phyloP scores from a whole-genome alignment of 1,284 basidiomycete genomes.

The Papiliotrema laurentii region DNA sequence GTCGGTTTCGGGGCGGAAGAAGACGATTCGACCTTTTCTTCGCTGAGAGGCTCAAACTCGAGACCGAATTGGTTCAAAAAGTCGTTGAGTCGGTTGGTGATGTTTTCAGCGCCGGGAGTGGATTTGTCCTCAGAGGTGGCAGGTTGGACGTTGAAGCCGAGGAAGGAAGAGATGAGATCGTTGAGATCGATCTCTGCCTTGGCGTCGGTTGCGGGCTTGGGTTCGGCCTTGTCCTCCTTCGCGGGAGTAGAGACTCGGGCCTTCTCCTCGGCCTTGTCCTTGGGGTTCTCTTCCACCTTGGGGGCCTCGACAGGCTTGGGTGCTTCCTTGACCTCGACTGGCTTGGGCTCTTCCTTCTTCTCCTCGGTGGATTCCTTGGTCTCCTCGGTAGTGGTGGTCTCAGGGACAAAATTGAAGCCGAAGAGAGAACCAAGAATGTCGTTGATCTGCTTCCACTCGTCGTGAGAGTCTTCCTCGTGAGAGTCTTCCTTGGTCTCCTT shows the following conservation, averaged over 20 bases:
- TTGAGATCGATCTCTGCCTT: constrained; percentile 26
- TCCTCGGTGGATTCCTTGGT: constrained; percentile 10
- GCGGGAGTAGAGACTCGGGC: constrained; percentile 1
- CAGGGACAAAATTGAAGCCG: constrained; percentile 32
- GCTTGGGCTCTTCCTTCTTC: constrained; percentile 8
- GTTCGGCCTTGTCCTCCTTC: constrained; percentile 6
- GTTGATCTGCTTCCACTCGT: constrained; percentile 28
- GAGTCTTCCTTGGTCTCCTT: constrained; percentile 1
- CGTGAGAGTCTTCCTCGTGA: constrained; percentile 8
- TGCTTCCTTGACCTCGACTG: not conserved
- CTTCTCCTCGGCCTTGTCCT: constrained; percentile 2
- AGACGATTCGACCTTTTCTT: constrained; percentile 6
- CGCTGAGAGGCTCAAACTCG: constrained; percentile 36
- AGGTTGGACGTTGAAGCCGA: constrained; percentile 37
- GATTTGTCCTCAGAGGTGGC: constrained; percentile 9
- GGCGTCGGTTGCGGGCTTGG: constrained; percentile 2
- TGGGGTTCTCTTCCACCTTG: constrained; percentile 2
- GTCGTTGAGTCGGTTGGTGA: constrained; percentile 32
- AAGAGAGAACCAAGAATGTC: constrained; percentile 32
- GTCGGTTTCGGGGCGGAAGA: not conserved
- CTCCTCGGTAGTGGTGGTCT: constrained; percentile 3
- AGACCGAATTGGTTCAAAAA: constrained; percentile 40
- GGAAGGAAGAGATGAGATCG: constrained; percentile 37
- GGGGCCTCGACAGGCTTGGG: constrained; percentile 1
- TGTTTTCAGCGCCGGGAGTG: constrained; percentile 6